Evolutionary conservation across 371 early-diverging fungal species (phyloP).

Genomic region (Lichtheimia corymbifera): DNA sequence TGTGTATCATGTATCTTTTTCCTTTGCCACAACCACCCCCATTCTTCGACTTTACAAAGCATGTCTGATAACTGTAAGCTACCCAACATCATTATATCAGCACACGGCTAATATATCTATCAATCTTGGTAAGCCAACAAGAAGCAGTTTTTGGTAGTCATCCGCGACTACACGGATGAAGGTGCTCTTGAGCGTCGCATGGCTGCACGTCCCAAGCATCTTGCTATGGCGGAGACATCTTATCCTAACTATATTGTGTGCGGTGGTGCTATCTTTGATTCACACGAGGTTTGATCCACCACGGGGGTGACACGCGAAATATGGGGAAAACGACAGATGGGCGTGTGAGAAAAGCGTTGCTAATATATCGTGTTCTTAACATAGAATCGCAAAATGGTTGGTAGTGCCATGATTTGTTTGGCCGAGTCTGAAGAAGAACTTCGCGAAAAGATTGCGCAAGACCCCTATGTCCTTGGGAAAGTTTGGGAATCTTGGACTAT

Average conservation of each 20-base stretch:
- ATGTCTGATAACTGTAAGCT: too few relatives aligned
- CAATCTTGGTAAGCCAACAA: neutral
- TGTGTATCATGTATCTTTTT: too few relatives aligned
- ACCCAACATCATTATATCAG: too few relatives aligned
- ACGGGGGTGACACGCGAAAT: too few relatives aligned
- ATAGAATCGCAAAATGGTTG: conserved; percentile 49
- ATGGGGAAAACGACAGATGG: neutral
- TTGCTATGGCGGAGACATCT: conserved; percentile 12
- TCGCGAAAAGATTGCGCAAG: conserved; percentile 34
- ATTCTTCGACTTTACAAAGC: too few relatives aligned
- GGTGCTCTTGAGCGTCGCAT: conserved; percentile 15
- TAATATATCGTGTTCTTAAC: neutral
- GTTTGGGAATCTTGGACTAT: conserved; percentile 59
- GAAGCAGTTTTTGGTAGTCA: conserved; percentile 21
- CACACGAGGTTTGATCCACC: conserved; percentile 13
- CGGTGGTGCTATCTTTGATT: conserved; percentile 20
- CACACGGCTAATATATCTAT: too few relatives aligned
- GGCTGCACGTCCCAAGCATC: conserved; percentile 17
- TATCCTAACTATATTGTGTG: conserved; percentile 14
- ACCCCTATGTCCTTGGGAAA: conserved; percentile 55
- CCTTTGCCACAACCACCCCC: too few relatives aligned
- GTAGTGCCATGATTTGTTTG: conserved; percentile 51
- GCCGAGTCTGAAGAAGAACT: conserved; percentile 48
- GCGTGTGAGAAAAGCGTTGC: neutral
- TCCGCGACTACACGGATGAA: conserved; percentile 18